A percentile compares a stretch with the other conserved stretches of the same genome.
These are phyloP conservation scores for Betula pendula DNA, from an alignment of 306 rosid species.

Conservation along the genomic window DNA sequence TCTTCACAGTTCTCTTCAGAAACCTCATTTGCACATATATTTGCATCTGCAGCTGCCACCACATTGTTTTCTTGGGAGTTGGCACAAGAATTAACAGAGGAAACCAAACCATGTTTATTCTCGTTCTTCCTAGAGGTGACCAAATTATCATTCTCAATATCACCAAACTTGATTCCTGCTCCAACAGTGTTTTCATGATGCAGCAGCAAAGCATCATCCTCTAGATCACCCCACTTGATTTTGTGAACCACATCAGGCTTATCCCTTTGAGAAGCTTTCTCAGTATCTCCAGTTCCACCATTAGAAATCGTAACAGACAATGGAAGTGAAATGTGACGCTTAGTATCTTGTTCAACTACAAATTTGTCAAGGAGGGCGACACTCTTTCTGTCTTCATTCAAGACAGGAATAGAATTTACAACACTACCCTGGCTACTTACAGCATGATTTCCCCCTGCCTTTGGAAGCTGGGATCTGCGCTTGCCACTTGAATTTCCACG, in stretches of 20 bases:
- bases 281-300: conserved; percentile 42
- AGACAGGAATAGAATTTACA: conserved; percentile 34
- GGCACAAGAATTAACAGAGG: conserved; percentile 27
- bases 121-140: conserved; percentile 47
- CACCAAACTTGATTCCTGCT: conserved; percentile 88
- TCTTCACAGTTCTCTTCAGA: conserved; percentile 40
- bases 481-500: conserved; percentile 38
- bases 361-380: conserved; percentile 27
- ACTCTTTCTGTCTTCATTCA: conserved; percentile 40
- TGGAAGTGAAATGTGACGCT: conserved; percentile 39
- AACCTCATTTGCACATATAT: conserved; percentile 33
- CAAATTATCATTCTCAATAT: conserved; percentile 73
- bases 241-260: conserved; percentile 48
- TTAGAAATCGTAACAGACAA: conserved; percentile 30
- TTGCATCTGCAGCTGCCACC: conserved; percentile 32
- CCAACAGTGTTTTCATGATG: conserved; percentile 54
- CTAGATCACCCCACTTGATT: conserved; percentile 64
- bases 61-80: conserved; percentile 40
- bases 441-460: conserved; percentile 41
- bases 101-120: conserved; percentile 34
- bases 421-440: conserved; percentile 38
- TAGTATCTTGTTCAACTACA: conserved; percentile 38
- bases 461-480: conserved; percentile 48
- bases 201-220: conserved; percentile 49
- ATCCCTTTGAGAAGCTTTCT: conserved; percentile 39